Evolutionary conservation across 495 filamentous ascomycete genomes (phyloP).

Genomic region (Trichodelitschia bisporula): DNA sequence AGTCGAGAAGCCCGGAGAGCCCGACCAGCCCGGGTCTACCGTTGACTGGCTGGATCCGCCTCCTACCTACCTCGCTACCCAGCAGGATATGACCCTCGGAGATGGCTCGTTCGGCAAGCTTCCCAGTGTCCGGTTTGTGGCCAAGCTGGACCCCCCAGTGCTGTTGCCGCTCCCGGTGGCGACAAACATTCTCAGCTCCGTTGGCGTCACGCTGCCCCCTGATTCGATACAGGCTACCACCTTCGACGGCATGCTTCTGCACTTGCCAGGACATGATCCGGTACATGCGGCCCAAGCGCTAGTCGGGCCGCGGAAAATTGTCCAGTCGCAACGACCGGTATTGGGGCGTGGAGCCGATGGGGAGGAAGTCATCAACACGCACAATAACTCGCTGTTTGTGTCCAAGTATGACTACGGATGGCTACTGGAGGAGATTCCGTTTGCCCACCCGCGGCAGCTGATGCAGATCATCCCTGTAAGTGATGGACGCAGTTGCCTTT

Average conservation of each 20-base stretch:
- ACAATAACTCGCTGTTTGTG: slow-evolving; percentile 45
- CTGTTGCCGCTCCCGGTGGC: slow-evolving; percentile 44
- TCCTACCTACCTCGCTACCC: slow-evolving; percentile 23
- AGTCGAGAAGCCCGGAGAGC: slow-evolving; percentile 10
- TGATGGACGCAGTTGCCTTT: too few relatives aligned
- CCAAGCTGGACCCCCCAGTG: slow-evolving; percentile 62
- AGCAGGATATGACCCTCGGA: slow-evolving; percentile 12
- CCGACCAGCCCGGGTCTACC: slow-evolving; percentile 16
- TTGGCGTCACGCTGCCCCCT: slow-evolving; percentile 29
- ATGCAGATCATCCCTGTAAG: slow-evolving; percentile 39
- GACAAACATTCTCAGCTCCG: slow-evolving; percentile 36
- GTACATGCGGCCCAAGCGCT: slow-evolving; percentile 10
- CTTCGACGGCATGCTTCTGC: slow-evolving; percentile 20
- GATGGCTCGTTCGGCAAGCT: slow-evolving; percentile 25
- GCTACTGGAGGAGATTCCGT: slow-evolving; percentile 45
- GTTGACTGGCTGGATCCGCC: slow-evolving; percentile 44
- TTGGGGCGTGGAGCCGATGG: too few relatives aligned
- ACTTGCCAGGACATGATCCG: too few relatives aligned
- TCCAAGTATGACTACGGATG: slow-evolving; percentile 45
- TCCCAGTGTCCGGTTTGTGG: slow-evolving; percentile 60
- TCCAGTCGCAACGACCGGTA: too few relatives aligned
- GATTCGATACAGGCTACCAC: slow-evolving; percentile 27
- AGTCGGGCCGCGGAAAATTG: slow-evolving; percentile 7
- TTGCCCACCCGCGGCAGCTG: slow-evolving; percentile 70
- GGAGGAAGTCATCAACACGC: slow-evolving; percentile 26